Evolutionary conservation across 768 basidiomycete species (phyloP).

Genomic region (Tulasnella calospora): DNA sequence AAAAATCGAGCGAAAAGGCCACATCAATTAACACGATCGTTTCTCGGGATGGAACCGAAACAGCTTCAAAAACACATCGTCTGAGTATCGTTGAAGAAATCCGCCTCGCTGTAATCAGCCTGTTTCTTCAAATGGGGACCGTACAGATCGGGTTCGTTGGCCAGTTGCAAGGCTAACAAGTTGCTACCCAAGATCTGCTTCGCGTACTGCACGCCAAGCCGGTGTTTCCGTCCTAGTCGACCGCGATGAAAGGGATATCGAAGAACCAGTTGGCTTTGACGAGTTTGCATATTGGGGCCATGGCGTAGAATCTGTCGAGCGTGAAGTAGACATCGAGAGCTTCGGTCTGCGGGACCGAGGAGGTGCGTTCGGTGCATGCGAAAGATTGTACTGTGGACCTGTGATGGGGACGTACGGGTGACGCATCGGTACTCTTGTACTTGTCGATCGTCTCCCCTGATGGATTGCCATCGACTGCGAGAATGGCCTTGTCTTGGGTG

Average conservation of each 20-base stretch:
- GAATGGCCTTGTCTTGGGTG: constrained; percentile 41
- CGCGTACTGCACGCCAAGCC: constrained; percentile 36
- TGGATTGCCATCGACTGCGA: background rate
- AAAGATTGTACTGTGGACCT: background rate
- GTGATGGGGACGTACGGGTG: background rate
- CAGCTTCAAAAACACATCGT: background rate
- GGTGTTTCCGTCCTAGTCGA: constrained; percentile 18
- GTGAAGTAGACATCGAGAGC: constrained; percentile 68
- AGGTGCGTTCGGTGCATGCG: background rate
- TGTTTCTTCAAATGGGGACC: constrained; percentile 9
- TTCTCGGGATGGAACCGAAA: too few species aligned
- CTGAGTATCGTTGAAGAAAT: background rate
- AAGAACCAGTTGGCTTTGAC: constrained; percentile 61
- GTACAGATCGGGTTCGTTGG: constrained; percentile 22
- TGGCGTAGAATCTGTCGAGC: constrained; percentile 59
- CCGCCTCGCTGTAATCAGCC: background rate
- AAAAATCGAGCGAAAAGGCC: background rate
- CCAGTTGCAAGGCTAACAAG: constrained; percentile 63
- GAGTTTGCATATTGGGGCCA: constrained; percentile 53
- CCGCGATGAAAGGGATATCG: constrained; percentile 33
- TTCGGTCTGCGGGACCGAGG: constrained; percentile 42
- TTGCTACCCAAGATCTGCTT: constrained; percentile 59
- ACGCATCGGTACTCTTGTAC: background rate
- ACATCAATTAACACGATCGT: too few species aligned
- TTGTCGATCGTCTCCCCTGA: constrained; percentile 15